Conservation (phyloP, 2,329 filamentous ascomycete genomes). For the Ophioceras dolichostomum region DNA sequence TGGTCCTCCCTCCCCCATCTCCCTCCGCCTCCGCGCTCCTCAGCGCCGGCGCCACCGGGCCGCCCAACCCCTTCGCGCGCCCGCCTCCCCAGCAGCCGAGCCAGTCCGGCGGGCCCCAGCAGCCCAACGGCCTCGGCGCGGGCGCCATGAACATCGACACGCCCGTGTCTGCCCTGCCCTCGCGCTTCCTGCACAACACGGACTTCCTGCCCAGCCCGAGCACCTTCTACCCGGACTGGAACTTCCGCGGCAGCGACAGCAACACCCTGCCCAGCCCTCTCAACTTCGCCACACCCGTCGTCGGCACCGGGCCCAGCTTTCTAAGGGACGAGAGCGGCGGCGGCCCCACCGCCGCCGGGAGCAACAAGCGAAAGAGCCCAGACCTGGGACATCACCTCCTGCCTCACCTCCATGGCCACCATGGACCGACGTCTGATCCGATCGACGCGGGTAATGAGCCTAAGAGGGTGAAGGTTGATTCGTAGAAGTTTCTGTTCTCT, state of each 20-base stretch:
- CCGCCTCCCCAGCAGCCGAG: constrained; percentile 61
- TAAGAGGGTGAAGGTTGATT: constrained; percentile 41
- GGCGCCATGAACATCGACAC: constrained; percentile 53
- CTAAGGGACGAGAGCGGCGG: constrained; percentile 38
- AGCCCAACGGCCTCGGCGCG: constrained; percentile 22
- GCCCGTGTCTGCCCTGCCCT: constrained; percentile 87
- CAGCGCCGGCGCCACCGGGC: constrained; percentile 82
- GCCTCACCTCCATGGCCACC: constrained; percentile 22
- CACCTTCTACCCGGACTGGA: constrained; percentile 88
- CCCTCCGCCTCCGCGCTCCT: constrained; percentile 76
- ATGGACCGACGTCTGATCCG: constrained; percentile 21
- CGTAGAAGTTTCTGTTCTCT: constrained; percentile 12
- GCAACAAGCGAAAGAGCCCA: constrained; percentile 45
- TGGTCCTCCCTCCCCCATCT: constrained; percentile 85
- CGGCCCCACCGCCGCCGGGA: constrained; percentile 4
- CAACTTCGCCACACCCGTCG: constrained; percentile 78
- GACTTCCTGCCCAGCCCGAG: constrained; percentile 84
- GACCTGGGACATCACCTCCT: constrained; percentile 25
- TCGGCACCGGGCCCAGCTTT: constrained; percentile 49
- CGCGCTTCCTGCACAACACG: constrained; percentile 68
- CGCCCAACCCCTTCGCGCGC: constrained; percentile 89
- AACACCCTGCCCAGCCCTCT: constrained; percentile 88
- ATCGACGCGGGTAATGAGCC: constrained; percentile 24
- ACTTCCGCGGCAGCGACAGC: constrained; percentile 53
- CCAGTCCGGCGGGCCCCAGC: constrained; percentile 11